phyloP scores from a whole-genome alignment of 148 eudicot genomes.

The Chenopodium quinoa region DNA sequence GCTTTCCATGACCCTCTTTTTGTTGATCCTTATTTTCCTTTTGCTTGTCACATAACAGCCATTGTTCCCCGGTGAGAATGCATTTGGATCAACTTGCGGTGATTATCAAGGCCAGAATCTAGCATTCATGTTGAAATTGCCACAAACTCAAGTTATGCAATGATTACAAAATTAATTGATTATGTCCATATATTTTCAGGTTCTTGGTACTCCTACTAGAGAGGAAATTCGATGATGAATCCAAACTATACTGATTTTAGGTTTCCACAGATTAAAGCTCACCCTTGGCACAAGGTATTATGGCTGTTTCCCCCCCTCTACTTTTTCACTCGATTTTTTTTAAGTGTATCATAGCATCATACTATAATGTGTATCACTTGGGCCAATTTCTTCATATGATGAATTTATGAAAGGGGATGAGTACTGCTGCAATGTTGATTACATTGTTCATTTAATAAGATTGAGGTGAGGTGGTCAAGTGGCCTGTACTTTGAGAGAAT shows the following conservation, averaged over 20 bases:
- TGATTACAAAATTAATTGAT: not conserved
- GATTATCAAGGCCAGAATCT: slow-evolving; percentile 70
- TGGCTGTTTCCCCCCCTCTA: too few species aligned
- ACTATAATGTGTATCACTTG: not conserved
- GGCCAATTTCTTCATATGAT: not conserved
- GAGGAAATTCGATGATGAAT: slow-evolving; percentile 99
- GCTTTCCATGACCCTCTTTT: not conserved
- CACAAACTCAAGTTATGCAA: not conserved
- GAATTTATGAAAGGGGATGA: not conserved
- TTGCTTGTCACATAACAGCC: slow-evolving; percentile 39
- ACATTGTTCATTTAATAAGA: not conserved
- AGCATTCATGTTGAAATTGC: not conserved
- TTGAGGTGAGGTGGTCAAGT: not conserved
- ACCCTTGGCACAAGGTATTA: slow-evolving; percentile 96
- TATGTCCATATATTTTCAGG: slow-evolving; percentile 39
- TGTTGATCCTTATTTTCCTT: slow-evolving; percentile 3
- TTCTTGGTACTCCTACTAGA: slow-evolving; percentile 98
- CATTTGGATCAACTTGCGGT: slow-evolving; percentile 89
- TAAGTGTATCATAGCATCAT: not conserved
- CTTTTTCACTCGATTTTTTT: not conserved
- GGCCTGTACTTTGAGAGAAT: not conserved
- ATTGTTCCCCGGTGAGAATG: slow-evolving; percentile 86
- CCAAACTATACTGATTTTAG: slow-evolving; percentile 93
- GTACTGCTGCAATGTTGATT: not conserved
- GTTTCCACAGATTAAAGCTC: slow-evolving; percentile 92